phyloP scores from a whole-genome alignment of 768 basidiomycete species.

The Hypsizygus marmoreus region DNA sequence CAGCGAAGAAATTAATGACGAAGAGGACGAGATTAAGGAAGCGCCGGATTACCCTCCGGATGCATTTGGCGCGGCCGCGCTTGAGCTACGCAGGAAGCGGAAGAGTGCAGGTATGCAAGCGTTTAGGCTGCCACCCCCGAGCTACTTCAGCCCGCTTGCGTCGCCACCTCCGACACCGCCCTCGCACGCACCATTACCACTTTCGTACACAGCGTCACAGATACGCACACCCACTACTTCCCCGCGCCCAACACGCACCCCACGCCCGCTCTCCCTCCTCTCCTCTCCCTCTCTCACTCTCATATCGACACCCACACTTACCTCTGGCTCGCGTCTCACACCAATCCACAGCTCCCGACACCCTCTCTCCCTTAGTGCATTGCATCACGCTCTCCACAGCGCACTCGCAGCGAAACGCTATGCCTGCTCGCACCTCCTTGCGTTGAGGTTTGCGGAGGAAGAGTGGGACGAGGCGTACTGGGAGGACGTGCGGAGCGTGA shows the following conservation, averaged over 20 bases:
- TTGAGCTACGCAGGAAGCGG: slow-evolving; percentile 59
- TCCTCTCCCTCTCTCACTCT: no score
- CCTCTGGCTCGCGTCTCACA: slow-evolving; percentile 64
- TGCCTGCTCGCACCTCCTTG: slow-evolving; percentile 77
- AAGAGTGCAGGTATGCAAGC: slow-evolving; percentile 50
- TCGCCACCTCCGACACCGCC: slow-evolving; percentile 28
- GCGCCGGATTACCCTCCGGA: slow-evolving; percentile 20
- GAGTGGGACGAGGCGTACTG: slow-evolving; percentile 81
- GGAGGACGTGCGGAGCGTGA: slow-evolving; percentile 81
- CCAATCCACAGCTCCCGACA: slow-evolving; percentile 60
- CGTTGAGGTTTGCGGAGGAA: slow-evolving; percentile 69
- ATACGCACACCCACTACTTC: no score
- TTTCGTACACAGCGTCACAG: no score
- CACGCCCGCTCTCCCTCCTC: slow-evolving; percentile 27
- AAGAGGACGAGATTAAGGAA: slow-evolving; percentile 22
- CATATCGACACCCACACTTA: slow-evolving; percentile 35
- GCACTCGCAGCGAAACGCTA: slow-evolving; percentile 75
- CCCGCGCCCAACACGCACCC: no score
- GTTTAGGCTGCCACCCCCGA: slow-evolving; percentile 41
- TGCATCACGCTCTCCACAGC: slow-evolving; percentile 62
- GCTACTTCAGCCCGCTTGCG: slow-evolving; percentile 29
- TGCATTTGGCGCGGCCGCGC: slow-evolving; percentile 62
- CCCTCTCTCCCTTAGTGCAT: slow-evolving; percentile 64
- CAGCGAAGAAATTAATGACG: slow-evolving; percentile 35
- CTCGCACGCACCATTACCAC: no score